A percentile compares a stretch with the other conserved stretches of the same genome.
These are phyloP conservation scores for Boletus sp. DNA, from an alignment of 768 basidiomycete genomes.

Conservation along the genomic window DNA sequence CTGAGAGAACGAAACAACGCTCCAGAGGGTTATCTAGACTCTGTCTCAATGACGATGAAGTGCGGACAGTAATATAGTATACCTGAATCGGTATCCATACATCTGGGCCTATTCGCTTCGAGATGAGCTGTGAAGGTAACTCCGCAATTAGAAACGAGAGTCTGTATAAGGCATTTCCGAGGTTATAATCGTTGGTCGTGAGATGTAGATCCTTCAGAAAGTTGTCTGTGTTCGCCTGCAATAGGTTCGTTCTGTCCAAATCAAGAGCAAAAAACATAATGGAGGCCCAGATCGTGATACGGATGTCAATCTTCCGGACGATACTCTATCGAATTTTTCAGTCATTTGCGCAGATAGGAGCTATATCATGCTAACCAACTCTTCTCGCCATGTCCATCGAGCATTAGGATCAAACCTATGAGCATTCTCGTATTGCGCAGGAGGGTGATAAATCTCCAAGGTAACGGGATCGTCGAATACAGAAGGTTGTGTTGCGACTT, in stretches of 20 bases:
- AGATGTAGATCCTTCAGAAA: conserved; percentile 60
- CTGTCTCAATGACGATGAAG: neutral
- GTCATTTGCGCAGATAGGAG: neutral
- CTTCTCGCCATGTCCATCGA: conserved; percentile 72
- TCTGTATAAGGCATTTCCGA: conserved; percentile 60
- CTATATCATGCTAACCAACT: conserved; percentile 39
- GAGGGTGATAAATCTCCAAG: conserved; percentile 51
- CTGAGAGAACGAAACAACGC: conserved; percentile 53
- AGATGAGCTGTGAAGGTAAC: conserved; percentile 65
- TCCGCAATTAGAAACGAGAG: conserved; percentile 51
- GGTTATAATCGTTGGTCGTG: conserved; percentile 63
- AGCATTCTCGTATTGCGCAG: conserved; percentile 54
- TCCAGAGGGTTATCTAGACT: conserved; percentile 53
- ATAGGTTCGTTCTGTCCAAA: conserved; percentile 58
- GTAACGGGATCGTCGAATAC: conserved; percentile 59
- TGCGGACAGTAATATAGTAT: neutral
- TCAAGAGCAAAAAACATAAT: conserved; percentile 66
- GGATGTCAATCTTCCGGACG: conserved; percentile 59
- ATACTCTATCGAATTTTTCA: conserved; percentile 35
- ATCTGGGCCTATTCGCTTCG: conserved; percentile 67
- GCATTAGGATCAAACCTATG: conserved; percentile 65
- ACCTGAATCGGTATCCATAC: conserved; percentile 64
- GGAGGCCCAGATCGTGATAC: conserved; percentile 59
- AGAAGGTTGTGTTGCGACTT: conserved; percentile 58
- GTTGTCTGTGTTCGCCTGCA: conserved; percentile 69